Conservation (phyloP, 2,329 filamentous ascomycete species). For the Epichloe aotearoae region DNA sequence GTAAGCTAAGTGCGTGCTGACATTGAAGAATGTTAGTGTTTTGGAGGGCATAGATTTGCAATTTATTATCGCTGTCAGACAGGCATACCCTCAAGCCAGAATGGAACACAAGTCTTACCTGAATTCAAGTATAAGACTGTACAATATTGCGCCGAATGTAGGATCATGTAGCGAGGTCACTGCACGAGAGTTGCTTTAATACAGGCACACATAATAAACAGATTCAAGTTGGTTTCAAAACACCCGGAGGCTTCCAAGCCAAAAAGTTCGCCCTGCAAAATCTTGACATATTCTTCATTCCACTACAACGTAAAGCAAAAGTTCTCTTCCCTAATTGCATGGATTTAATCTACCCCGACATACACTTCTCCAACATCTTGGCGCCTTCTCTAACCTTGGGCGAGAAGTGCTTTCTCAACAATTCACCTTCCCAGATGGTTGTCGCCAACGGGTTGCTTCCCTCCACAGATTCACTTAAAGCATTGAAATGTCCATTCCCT, state of each 20-base stretch:
- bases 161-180: not conserved
- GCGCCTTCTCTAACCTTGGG: slow-evolving; percentile 71
- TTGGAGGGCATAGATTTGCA: not conserved
- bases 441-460: slow-evolving; percentile 80
- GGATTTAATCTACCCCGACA: slow-evolving; percentile 23
- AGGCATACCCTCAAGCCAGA: not conserved
- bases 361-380: slow-evolving; percentile 53
- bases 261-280: no score
- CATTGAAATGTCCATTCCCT: slow-evolving; percentile 77
- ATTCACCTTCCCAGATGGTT: slow-evolving; percentile 87
- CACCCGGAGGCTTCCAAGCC: not conserved
- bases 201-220: not conserved
- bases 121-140: not conserved
- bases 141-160: not conserved
- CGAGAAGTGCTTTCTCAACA: slow-evolving; percentile 74
- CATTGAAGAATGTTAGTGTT: not conserved
- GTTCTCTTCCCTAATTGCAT: not conserved
- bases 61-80: not conserved
- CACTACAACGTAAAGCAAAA: not conserved
- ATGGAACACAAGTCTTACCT: not conserved
- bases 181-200: not conserved
- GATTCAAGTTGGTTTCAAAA: not conserved
- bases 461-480: slow-evolving; percentile 61
- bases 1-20: not conserved
- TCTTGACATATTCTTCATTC: not conserved